phyloP scores from a whole-genome alignment of 164 flowering plant species.

The Annona squamosa region DNA sequence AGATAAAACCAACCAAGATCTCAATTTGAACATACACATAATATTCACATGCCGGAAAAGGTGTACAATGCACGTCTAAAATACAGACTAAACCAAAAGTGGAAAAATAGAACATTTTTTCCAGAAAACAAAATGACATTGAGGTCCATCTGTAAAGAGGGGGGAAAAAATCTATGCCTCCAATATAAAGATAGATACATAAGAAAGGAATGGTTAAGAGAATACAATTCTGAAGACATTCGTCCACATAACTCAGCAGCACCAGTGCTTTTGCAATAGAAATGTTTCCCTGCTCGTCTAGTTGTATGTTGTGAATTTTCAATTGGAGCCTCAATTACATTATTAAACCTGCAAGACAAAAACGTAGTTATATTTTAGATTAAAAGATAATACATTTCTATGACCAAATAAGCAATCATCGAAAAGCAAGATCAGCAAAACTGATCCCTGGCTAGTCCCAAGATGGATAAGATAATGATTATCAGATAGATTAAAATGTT shows the following conservation, averaged over 20 bases:
- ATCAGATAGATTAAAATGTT: too few relatives aligned
- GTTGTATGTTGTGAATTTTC: not conserved
- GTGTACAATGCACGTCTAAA: not conserved
- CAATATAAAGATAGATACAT: not conserved
- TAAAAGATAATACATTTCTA: too few relatives aligned
- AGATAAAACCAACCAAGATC: not conserved
- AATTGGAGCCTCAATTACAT: conserved; percentile 3
- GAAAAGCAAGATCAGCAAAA: too few relatives aligned
- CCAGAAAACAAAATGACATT: not conserved
- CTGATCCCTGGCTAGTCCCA: too few relatives aligned
- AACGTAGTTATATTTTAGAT: not conserved
- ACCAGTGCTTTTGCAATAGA: conserved; percentile 3
- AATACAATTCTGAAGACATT: conserved; percentile 72
- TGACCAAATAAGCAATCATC: too few relatives aligned
- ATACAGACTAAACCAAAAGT: not conserved
- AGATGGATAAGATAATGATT: too few relatives aligned
- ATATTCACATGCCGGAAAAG: not conserved
- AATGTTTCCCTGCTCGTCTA: conserved; percentile 6
- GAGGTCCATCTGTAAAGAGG: not conserved
- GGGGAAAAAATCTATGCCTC: not conserved
- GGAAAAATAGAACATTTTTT: not conserved
- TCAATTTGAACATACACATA: not conserved
- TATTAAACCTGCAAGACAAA: conserved; percentile 11
- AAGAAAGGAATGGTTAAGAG: conserved; percentile 10
- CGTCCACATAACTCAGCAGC: conserved; percentile 55